Conservation (phyloP, 2,329 filamentous ascomycete genomes). For the Fusarium irregulare region DNA sequence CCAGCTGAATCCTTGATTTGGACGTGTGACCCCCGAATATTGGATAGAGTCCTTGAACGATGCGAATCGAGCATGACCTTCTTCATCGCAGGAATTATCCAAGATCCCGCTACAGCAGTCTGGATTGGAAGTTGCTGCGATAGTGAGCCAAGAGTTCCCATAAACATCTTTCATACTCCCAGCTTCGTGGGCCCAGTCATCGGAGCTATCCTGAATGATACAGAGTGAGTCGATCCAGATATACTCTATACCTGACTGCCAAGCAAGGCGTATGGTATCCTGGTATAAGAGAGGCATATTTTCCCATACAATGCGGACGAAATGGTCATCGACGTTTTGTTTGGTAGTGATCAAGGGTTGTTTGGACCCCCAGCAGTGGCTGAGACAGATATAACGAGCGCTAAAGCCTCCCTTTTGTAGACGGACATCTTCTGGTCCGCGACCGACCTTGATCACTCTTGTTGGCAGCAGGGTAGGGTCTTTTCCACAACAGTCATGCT, state of each 20-base stretch:
- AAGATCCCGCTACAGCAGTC: neutral
- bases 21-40: fast-evolving
- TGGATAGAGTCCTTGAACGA: fast-evolving
- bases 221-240: neutral
- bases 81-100: too few relatives aligned
- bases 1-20: fast-evolving
- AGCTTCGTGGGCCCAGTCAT: fast-evolving
- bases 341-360: fast-evolving
- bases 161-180: fast-evolving
- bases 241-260: fast-evolving
- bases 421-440: fast-evolving
- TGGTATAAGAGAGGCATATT: fast-evolving
- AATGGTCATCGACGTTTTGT: fast-evolving
- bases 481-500: fast-evolving
- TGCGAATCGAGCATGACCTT: neutral
- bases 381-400: neutral
- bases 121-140: neutral
- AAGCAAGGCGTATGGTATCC: neutral
- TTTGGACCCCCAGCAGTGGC: neutral
- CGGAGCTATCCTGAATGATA: fast-evolving
- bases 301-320: fast-evolving
- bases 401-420: fast-evolving
- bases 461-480: fast-evolving
- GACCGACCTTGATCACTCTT: neutral
- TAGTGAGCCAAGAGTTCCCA: neutral